Conservation (phyloP, 2,329 filamentous ascomycete genomes). For the Trichoderma koningii region DNA sequence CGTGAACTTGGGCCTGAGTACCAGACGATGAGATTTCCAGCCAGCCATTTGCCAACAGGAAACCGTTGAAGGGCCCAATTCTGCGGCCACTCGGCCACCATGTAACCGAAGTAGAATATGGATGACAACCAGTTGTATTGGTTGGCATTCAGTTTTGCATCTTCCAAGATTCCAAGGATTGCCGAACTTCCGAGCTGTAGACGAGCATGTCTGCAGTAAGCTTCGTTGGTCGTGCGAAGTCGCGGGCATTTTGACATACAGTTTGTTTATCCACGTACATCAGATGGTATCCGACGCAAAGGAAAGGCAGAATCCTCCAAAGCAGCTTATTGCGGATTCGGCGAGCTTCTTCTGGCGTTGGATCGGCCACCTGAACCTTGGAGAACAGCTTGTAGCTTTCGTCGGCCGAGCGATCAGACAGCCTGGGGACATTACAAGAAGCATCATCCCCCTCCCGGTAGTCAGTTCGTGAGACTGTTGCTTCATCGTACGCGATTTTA, state of each 20-base stretch:
- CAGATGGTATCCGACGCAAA: slow-evolving; percentile 44
- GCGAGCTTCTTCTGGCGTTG: slow-evolving; percentile 38
- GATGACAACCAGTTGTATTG: slow-evolving; percentile 36
- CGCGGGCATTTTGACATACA: slow-evolving; percentile 31
- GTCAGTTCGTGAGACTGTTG: slow-evolving; percentile 2
- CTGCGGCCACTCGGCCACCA: slow-evolving; percentile 48
- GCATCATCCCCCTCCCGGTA: neutral
- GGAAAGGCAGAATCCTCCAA: slow-evolving; percentile 42
- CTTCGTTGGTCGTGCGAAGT: neutral
- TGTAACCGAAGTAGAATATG: slow-evolving; percentile 55
- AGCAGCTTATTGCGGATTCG: slow-evolving; percentile 41
- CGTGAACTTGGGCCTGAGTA: slow-evolving; percentile 2
- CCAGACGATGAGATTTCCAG: slow-evolving; percentile 32
- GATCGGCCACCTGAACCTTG: slow-evolving; percentile 42
- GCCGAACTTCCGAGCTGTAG: slow-evolving; percentile 28
- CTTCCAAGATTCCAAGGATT: slow-evolving; percentile 28
- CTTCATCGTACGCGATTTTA: slow-evolving; percentile 15
- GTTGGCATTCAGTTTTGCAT: slow-evolving; percentile 27
- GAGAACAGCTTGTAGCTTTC: slow-evolving; percentile 47
- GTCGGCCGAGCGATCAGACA: slow-evolving; percentile 44
- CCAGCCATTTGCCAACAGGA: slow-evolving; percentile 49
- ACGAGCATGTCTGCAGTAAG: neutral
- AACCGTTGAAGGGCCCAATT: slow-evolving; percentile 49
- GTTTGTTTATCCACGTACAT: slow-evolving; percentile 46
- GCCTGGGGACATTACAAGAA: slow-evolving; percentile 32